Evolutionary conservation across 2,329 filamentous ascomycete genomes (phyloP), one percentile per base, ranked within the genome.

Genomic region (Cercospora janseana): DNA sequence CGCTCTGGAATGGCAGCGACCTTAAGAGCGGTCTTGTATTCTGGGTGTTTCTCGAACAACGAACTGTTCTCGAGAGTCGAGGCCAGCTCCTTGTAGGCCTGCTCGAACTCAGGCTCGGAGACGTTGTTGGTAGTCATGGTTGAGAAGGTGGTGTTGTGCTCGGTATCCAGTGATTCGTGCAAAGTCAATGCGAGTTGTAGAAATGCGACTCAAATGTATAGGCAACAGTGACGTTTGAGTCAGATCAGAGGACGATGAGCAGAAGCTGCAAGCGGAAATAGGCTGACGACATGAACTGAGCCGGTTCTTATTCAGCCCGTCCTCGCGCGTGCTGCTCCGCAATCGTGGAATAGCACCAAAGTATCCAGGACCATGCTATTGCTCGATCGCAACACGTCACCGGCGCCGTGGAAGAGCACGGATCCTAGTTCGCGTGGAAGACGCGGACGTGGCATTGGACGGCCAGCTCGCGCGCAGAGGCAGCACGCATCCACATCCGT

Each of bases 31-130:
- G 84, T 94, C 74, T 83, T 85, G 83, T 93, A 96, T 74, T 96
- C 90, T 63, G 92, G 93, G 77, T 94, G 83, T 78, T 95, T 86
- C 72, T 91, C 71, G 80, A 97, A 97, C 61, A 98, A 86, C 57
- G 85, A 83, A 74, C 87, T 93, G 79, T 91, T 84, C 77, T 97
- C 90, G 69, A 98, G 88, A 56, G 91, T 95, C 68, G 87, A 93
- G 72, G 80, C 88, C 63, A 98, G 88, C 82, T 98, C 57, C 40
- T 52, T 56, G 52, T 49, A 49, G 46, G 35, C 46, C 42, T 49
- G 45, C 83, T 96, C 85, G 78, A 97, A 97, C 79, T 98, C 92
- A 68, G 93, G 92, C 82, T 97, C 92, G 59, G 77, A 76, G 67
- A 93, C 80, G 78, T 93, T 86, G 62, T 42, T 42, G 35, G 46